phyloP scores from a whole-genome alignment of 2,329 filamentous ascomycete genomes.

The Ceratocystis destructans region DNA sequence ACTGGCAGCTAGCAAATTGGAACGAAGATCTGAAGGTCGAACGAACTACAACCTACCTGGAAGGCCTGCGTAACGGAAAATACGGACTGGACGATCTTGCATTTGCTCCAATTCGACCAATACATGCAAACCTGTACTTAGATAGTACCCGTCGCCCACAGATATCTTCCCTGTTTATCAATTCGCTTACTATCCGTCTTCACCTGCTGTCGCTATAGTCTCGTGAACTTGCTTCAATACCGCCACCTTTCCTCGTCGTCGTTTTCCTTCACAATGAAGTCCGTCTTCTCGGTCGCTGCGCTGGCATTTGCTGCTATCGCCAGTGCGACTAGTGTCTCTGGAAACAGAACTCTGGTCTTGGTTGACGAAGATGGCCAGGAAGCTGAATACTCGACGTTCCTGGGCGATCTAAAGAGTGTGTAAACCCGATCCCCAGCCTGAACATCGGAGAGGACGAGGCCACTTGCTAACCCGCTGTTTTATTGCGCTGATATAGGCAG shows the following conservation, averaged over 20 bases:
- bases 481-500: slow-evolving; percentile 43
- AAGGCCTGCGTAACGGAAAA: slow-evolving; percentile 5
- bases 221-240: slow-evolving; percentile 19
- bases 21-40: neutral
- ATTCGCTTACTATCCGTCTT: neutral
- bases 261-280: slow-evolving; percentile 48
- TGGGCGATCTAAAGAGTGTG: slow-evolving; percentile 57
- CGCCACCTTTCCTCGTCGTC: slow-evolving; percentile 18
- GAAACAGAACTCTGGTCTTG: slow-evolving; percentile 70
- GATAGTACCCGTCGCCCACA: neutral
- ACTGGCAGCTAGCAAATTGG: neutral
- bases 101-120: neutral
- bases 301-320: slow-evolving; percentile 52
- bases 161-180: neutral
- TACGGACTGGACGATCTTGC: neutral
- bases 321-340: slow-evolving; percentile 64
- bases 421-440: slow-evolving; percentile 10
- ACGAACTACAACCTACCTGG: neutral
- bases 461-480: neutral
- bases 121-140: neutral
- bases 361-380: slow-evolving; percentile 73
- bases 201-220: neutral
- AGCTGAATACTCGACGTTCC: slow-evolving; percentile 68
- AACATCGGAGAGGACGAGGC: no score
- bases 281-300: slow-evolving; percentile 55